Base-by-base conservation (phyloP, 805 yeast genomes). In the Torulaspora indica region DNA sequence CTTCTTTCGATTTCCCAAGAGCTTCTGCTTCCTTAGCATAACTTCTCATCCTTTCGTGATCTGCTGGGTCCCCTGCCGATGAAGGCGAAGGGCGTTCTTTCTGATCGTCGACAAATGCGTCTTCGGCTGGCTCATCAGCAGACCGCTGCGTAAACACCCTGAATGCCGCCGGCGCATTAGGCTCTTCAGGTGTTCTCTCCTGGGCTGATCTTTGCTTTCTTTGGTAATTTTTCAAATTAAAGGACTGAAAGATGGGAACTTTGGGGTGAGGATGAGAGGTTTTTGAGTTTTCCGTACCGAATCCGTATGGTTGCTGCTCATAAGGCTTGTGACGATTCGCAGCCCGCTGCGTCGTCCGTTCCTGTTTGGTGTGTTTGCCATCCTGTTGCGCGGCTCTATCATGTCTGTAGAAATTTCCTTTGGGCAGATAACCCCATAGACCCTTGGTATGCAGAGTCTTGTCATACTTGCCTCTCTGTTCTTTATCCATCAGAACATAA, bases 261-360 rank as follows among this genome's bases (percentile, higher is more conserved):
- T 45, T 49, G 5, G 49, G 30, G 28, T 39, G 45, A 6, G 51
- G 38, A 13, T 35, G 22, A 15, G 38, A 36, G n/a, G 35, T 14
- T 12, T 39, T 38, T 8, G 30, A 29, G 4, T 18, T 8, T 5
- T 34, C 36, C 3, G 46, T 34, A 12, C 64, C 66, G 46, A 63
- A 63, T 5, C 68, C 68, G 48, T 63, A 63, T 1, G 67, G 68
- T 31, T 62, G 65, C 36, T 62, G 50, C 31, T 59, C 68, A 41
- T 63, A 63, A 1, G 67, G 63, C 35, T 49, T 51, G 38, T 47
- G 53, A 31, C 47, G 52, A 24, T 61, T 52, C 27, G 29, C 32
- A 5, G 8, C 30, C 23, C 32, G 36, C 22, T 47, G 31, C 25
- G 40, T 30, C 14, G 13, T 38, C 13, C 32, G 20, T 17, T 15